phyloP scores from a whole-genome alignment of 2,329 filamentous ascomycete species.

The Pseudogymnoascus sp. region DNA sequence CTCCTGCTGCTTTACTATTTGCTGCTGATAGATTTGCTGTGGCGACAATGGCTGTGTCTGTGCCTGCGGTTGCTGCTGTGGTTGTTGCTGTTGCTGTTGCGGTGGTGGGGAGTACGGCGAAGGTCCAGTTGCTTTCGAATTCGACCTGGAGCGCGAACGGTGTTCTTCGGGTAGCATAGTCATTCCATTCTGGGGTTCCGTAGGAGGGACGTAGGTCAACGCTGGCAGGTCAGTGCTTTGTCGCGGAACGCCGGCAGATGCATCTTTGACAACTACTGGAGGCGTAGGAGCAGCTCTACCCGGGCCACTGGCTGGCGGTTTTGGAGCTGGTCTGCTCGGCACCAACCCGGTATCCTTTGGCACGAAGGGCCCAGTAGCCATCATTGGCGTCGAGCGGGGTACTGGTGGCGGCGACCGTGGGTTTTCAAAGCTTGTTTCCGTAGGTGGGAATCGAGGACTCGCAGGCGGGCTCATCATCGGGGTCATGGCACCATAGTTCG shows the following conservation, averaged over 20 bases:
- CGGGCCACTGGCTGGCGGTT: constrained; percentile 61
- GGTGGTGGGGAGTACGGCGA: constrained; percentile 42
- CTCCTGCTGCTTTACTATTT: constrained; percentile 70
- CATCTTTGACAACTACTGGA: constrained; percentile 51
- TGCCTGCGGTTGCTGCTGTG: constrained; percentile 13
- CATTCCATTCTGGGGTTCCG: constrained; percentile 18
- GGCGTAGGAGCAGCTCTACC: constrained; percentile 48
- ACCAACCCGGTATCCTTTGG: constrained; percentile 52
- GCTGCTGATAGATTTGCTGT: constrained; percentile 47
- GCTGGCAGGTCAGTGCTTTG: constrained; percentile 44
- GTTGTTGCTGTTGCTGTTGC: constrained; percentile 27
- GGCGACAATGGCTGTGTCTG: constrained; percentile 22
- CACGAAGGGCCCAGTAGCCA: constrained; percentile 26
- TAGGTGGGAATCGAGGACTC: constrained; percentile 80
- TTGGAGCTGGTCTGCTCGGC: constrained; percentile 77
- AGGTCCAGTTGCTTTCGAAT: constrained; percentile 51
- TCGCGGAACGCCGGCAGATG: constrained; percentile 53
- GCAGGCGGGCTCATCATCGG: constrained; percentile 67
- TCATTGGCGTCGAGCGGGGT: constrained; percentile 41
- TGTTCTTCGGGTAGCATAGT: constrained; percentile 56
- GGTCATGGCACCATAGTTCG: constrained; percentile 48
- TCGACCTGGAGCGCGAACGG: constrained; percentile 58
- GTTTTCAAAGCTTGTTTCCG: constrained; percentile 94
- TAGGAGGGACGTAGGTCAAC: constrained; percentile 26
- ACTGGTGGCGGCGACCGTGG: constrained; percentile 87